phyloP scores from a whole-genome alignment of 2,329 filamentous ascomycete species.

The Xylariales sp. region DNA sequence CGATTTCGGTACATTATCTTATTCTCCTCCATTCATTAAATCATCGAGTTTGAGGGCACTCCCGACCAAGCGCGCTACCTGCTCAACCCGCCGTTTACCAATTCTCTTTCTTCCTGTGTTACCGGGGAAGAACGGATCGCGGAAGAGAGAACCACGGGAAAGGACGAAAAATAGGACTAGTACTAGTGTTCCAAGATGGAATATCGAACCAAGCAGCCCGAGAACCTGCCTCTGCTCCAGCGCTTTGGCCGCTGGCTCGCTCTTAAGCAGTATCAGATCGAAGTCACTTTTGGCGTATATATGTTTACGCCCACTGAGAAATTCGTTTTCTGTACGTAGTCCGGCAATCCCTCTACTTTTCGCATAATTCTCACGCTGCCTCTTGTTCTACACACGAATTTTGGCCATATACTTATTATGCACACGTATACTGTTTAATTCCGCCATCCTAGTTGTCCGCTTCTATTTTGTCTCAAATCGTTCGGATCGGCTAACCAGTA shows the following conservation, averaged over 20 bases:
- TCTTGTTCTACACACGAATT: background rate
- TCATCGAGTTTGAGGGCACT: no score
- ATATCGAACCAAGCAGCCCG: slow-evolving; percentile 49
- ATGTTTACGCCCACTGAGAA: slow-evolving; percentile 98
- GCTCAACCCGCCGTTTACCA: no score
- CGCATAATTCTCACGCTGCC: slow-evolving; percentile 7
- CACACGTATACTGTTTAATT: background rate
- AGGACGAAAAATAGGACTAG: background rate
- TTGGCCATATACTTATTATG: background rate
- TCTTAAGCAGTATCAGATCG: slow-evolving; percentile 97
- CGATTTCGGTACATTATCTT: no score
- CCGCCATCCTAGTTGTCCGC: background rate
- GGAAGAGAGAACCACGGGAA: slow-evolving; percentile 2
- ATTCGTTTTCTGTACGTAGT: slow-evolving; percentile 90
- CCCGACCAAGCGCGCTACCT: no score
- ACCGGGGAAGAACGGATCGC: background rate
- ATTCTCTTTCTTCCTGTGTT: background rate
- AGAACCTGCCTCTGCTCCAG: slow-evolving; percentile 54
- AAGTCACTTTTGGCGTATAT: slow-evolving; percentile 96
- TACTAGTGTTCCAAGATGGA: slow-evolving; percentile 53
- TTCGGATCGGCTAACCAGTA: background rate
- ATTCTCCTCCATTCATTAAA: no score
- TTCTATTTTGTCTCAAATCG: background rate
- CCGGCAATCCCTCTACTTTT: slow-evolving; percentile 6
- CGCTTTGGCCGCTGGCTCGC: slow-evolving; percentile 84